Evolutionary conservation across 129 eudicot genomes (phyloP), one percentile per base, ranked within the genome.

Genomic region (Pittosporum tobira): DNA sequence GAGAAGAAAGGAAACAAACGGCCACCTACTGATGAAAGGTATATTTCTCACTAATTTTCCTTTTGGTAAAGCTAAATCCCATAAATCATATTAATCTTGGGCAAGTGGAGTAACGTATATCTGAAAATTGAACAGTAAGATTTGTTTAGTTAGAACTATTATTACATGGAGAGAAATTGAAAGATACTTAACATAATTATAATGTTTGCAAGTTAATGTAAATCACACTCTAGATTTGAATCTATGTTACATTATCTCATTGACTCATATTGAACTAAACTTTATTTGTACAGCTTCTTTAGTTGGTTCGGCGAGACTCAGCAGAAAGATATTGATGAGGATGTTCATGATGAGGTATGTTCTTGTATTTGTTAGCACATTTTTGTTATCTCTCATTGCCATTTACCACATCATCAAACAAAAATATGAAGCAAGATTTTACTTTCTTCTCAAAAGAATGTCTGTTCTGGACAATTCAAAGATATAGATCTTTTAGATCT

Each of bases 1-100:
- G 81, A 75, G 67, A 73, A 72, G 60, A 74, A 63, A 50, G 84
- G 81, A 26, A 81, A 77, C 65, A 81, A 81, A 61, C 62, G 84
- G 29, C 69, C 71, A 16, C 76, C 59, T 48, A 14, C 40, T 10
- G 79, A 74, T 8, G 84, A 81, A 46, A 77, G 88, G 88, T 81
- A 67, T 4, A 36, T 27, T 27, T 62, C 56, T 59, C 29, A 20
- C 46, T 38, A 18, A 1, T 37, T 44, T 60, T 31, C 37, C 34
- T 44, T 22, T 60, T 23, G 34, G 15, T 34, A 28, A 48, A 63
- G 42, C 42, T 14, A 48, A 4, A 45, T 37, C n/a, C 16, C 14
- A 1, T 18, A 59, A 37, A 57, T 57, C 5, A 38, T 38, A 10
- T 19, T 36, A 27, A 45, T 27, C 51, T 62, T 27, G 25, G 29